A percentile compares a stretch with the other conserved stretches of the same genome.
phyloP scores from a whole-genome alignment of 2,329 filamentous ascomycete species.

The Verticillium longisporum region DNA sequence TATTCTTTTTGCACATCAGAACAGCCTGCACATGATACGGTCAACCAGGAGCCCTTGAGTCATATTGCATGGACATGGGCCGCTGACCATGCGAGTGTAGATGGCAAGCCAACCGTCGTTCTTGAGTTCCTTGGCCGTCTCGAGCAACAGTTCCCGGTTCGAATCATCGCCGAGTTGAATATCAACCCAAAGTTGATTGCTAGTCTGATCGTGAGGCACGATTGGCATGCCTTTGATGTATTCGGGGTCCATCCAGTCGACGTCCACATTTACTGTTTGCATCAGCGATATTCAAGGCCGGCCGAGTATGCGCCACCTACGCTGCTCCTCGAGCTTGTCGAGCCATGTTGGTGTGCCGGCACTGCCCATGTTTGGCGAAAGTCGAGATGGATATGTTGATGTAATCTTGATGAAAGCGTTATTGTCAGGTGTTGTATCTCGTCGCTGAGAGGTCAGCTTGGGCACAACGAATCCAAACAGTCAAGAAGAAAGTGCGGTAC shows the following conservation, averaged over 20 bases:
- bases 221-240: constrained; percentile 38
- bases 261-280: constrained; percentile 38
- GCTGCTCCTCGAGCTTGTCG: constrained; percentile 33
- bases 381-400: not conserved
- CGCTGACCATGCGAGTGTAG: constrained; percentile 35
- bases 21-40: constrained; percentile 24
- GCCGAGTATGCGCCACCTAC: constrained; percentile 16
- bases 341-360: constrained; percentile 26
- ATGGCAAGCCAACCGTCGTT: constrained; percentile 38
- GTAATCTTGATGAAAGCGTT: not conserved
- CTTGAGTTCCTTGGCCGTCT: constrained; percentile 35
- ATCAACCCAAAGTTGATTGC: constrained; percentile 42
- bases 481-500: too few species aligned
- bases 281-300: not conserved
- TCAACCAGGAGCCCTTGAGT: not conserved
- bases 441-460: too few species aligned
- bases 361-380: constrained; percentile 21
- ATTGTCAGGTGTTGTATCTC: not conserved
- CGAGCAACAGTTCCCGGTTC: constrained; percentile 33
- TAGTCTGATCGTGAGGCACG: constrained; percentile 39
- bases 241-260: constrained; percentile 45
- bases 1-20: constrained; percentile 37
- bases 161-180: constrained; percentile 34
- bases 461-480: too few species aligned
- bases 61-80: not conserved